phyloP scores from a whole-genome alignment of 257 asterid genomes.

The Przewalskia tangutica region DNA sequence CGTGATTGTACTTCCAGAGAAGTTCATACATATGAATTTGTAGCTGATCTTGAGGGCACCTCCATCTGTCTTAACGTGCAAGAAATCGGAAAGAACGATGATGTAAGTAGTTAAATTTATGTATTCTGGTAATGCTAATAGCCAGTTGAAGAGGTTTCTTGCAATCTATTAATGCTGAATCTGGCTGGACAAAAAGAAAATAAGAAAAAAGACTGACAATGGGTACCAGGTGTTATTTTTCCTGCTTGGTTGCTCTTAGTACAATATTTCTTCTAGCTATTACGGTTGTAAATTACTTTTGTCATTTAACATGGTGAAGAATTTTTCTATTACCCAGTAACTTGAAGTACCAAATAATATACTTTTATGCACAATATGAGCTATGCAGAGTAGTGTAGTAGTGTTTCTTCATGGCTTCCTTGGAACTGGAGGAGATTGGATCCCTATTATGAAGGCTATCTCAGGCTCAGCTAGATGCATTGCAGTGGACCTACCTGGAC shows the following conservation, averaged over 20 bases:
- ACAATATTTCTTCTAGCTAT: neutral
- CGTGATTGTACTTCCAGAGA: slow-evolving; percentile 30
- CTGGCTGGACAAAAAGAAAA: neutral
- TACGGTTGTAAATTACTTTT: neutral
- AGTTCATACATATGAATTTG: slow-evolving; percentile 37
- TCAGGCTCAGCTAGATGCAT: slow-evolving; percentile 68
- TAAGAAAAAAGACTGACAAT: neutral
- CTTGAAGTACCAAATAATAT: neutral
- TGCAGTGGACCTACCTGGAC: slow-evolving; percentile 94
- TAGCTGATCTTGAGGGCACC: slow-evolving; percentile 35
- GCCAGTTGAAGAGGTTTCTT: neutral
- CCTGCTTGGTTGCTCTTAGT: neutral
- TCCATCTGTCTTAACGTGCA: slow-evolving; percentile 47
- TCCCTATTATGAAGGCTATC: slow-evolving; percentile 71
- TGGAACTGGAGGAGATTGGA: slow-evolving; percentile 74
- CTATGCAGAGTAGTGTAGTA: slow-evolving; percentile 45
- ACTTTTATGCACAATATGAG: neutral
- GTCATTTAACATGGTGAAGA: neutral
- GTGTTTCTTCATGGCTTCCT: slow-evolving; percentile 94
- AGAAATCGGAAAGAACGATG: slow-evolving; percentile 53
- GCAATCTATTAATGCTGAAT: neutral
- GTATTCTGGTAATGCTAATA: neutral
- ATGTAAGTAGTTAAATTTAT: slow-evolving; percentile 33
- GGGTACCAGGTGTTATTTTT: neutral
- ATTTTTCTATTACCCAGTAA: neutral